phyloP scores from a whole-genome alignment of 805 yeast species.

The Candida dendrica region DNA sequence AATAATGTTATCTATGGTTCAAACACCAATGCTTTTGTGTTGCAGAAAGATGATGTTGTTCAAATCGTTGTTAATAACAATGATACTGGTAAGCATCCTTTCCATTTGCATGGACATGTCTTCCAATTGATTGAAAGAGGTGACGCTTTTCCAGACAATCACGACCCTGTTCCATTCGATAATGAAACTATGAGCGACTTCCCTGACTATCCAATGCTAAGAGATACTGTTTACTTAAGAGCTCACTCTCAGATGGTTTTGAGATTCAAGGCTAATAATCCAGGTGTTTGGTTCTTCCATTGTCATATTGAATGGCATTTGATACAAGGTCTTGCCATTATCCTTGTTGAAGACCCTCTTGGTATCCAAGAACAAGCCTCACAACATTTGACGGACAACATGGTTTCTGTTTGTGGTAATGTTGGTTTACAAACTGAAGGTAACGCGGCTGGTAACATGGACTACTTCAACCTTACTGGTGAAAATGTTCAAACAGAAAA shows the following conservation, averaged over 20 bases:
- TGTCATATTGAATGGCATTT: constrained; percentile 99
- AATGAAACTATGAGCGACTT: constrained; percentile 39
- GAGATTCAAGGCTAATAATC: constrained; percentile 88
- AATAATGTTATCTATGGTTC: constrained; percentile 63
- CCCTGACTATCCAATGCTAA: constrained; percentile 73
- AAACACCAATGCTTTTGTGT: constrained; percentile 68
- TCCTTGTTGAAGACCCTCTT: constrained; percentile 77
- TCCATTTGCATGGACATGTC: constrained; percentile 87
- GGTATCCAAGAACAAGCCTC: constrained; percentile 45
- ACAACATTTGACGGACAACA: constrained; percentile 58
- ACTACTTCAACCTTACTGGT: constrained; percentile 64
- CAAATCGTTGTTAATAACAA: constrained; percentile 79
- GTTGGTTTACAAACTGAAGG: constrained; percentile 53
- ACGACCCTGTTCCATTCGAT: constrained; percentile 51
- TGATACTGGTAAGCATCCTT: constrained; percentile 93
- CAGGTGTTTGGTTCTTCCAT: constrained; percentile 98
- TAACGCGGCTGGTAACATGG: constrained; percentile 84
- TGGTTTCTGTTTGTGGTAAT: constrained; percentile 51
- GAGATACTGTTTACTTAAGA: constrained; percentile 75
- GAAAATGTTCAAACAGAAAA: constrained; percentile 59
- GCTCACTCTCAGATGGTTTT: constrained; percentile 82
- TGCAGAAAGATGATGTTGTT: constrained; percentile 47
- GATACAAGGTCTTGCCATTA: constrained; percentile 84
- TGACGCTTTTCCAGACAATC: constrained; percentile 44
- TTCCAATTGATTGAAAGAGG: constrained; percentile 79